Evolutionary conservation across 306 rosid genomes (phyloP).

Genomic region (Luffa aegyptiaca): DNA sequence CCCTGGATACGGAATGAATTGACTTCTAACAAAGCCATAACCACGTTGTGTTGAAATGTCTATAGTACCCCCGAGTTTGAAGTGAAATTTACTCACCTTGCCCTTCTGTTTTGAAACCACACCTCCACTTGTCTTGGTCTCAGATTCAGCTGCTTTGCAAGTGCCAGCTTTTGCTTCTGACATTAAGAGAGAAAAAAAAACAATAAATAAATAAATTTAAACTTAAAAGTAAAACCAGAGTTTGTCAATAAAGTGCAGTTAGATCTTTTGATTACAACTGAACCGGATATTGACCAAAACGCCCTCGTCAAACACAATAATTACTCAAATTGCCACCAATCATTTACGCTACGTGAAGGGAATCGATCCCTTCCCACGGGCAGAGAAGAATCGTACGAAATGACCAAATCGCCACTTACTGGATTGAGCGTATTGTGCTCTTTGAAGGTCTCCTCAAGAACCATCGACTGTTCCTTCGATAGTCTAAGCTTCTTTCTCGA

Average conservation of each 20-base stretch:
- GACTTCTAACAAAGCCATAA: not conserved
- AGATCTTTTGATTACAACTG: not conserved
- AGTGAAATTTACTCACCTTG: constrained; percentile 44
- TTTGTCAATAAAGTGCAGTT: not conserved
- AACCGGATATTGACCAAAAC: not conserved
- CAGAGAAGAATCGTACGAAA: not conserved
- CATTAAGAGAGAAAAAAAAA: not conserved
- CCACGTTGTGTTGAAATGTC: constrained; percentile 3
- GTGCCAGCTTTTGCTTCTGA: constrained; percentile 85
- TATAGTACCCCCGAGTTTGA: constrained; percentile 10
- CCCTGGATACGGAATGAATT: not conserved
- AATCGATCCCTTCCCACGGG: not conserved
- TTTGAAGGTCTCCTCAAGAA: constrained; percentile 83
- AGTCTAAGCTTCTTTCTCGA: constrained; percentile 81
- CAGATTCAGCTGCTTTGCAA: constrained; percentile 76
- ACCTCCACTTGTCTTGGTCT: constrained; percentile 92
- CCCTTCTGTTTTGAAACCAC: constrained; percentile 95
- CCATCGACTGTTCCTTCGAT: constrained; percentile 66
- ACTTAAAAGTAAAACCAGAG: not conserved
- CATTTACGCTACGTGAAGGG: not conserved
- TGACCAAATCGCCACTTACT: constrained; percentile 35
- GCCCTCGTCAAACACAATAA: not conserved
- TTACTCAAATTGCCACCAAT: not conserved
- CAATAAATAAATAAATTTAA: not conserved
- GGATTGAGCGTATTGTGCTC: constrained; percentile 77